Evolutionary conservation across 2,329 filamentous ascomycete species (phyloP).

Genomic region (Arthrobotrys sinensis): DNA sequence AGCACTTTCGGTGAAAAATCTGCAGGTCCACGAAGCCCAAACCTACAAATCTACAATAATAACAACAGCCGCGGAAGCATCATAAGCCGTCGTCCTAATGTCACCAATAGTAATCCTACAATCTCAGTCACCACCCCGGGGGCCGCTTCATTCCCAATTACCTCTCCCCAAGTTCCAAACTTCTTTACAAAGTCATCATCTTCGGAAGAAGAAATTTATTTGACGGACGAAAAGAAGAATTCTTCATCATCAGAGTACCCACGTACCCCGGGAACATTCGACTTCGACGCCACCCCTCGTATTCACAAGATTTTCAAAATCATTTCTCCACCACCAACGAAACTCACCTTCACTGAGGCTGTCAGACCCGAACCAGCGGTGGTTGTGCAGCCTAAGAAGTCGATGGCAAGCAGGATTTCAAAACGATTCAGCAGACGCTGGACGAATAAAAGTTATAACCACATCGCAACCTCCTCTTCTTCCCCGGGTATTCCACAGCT

Average conservation of each 20-base stretch:
- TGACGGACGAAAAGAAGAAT: slow-evolving; percentile 41
- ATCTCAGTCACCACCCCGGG: slow-evolving; percentile 33
- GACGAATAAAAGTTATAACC: slow-evolving; percentile 17
- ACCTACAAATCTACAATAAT: slow-evolving; percentile 1
- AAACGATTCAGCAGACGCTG: slow-evolving; percentile 40
- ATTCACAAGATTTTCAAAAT: slow-evolving; percentile 47
- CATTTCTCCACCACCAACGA: slow-evolving; percentile 44
- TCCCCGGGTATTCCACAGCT: background rate
- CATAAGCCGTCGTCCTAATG: slow-evolving; percentile 8
- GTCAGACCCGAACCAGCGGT: slow-evolving; percentile 14
- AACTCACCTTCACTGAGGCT: slow-evolving; percentile 51
- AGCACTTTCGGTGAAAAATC: background rate
- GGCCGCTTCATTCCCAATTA: slow-evolving; percentile 25
- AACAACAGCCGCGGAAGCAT: slow-evolving; percentile 13
- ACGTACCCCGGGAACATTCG: slow-evolving; percentile 24
- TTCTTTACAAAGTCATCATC: slow-evolving; percentile 31
- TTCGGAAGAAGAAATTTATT: slow-evolving; percentile 11
- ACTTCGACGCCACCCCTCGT: slow-evolving; percentile 53
- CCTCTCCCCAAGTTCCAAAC: slow-evolving; percentile 31
- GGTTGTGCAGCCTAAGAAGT: slow-evolving; percentile 8
- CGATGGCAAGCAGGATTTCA: slow-evolving; percentile 33
- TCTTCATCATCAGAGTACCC: slow-evolving; percentile 19
- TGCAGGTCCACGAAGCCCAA: slow-evolving; percentile 19
- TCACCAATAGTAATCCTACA: slow-evolving; percentile 20
- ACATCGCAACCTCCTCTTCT: background rate